These are phyloP conservation scores for Rhytidiadelphus loreus DNA, from an alignment of 225 moss, liverwort and hornwort species.

Conservation along the genomic window DNA sequence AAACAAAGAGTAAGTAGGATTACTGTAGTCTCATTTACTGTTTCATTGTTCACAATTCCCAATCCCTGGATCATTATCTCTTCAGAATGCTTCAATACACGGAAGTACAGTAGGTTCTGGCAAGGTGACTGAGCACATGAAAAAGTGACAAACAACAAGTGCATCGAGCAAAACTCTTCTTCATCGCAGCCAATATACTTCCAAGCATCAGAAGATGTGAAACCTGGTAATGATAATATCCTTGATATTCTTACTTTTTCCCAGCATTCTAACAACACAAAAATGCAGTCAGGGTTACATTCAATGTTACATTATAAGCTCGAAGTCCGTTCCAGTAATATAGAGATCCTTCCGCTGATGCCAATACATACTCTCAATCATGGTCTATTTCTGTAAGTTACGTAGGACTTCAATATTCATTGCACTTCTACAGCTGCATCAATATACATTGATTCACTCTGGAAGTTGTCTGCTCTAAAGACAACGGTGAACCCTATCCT, in stretches of 20 bases:
- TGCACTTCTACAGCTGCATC: not conserved
- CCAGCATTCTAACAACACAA: slow-evolving; percentile 8
- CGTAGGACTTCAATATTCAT: not conserved
- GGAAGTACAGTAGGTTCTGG: not conserved
- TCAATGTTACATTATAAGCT: not conserved
- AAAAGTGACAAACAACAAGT: not conserved
- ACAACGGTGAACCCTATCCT: not conserved
- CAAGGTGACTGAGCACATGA: not conserved
- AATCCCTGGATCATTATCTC: not conserved
- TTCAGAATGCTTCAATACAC: not conserved
- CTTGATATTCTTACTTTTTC: not conserved
- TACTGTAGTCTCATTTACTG: not conserved
- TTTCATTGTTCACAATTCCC: not conserved
- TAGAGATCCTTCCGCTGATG: not conserved
- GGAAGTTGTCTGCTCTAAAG: not conserved
- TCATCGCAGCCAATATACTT: not conserved
- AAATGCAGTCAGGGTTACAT: not conserved
- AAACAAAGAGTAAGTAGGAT: too few relatives aligned
- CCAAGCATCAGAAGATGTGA: not conserved
- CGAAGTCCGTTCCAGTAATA: not conserved
- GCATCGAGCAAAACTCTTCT: not conserved
- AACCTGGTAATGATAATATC: not conserved
- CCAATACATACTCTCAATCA: not conserved
- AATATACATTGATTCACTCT: not conserved
- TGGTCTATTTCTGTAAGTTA: not conserved